phyloP scores from a whole-genome alignment of 306 rosid species.

The Cucumis hystrix region DNA sequence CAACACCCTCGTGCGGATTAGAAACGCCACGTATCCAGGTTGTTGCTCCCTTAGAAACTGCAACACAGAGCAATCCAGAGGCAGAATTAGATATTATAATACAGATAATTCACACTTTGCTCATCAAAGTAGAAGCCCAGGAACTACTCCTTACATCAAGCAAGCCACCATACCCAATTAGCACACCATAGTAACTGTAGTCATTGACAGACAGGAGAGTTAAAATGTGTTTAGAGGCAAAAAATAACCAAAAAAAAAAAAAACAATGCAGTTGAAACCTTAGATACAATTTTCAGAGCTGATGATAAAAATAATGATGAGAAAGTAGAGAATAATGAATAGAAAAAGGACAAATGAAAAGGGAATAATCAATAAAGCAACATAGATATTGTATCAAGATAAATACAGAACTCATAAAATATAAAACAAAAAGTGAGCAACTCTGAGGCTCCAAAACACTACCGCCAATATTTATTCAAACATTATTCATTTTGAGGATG shows the following conservation, averaged over 20 bases:
- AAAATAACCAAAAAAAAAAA: neutral
- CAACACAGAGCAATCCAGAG: conserved; percentile 12
- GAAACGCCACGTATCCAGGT: conserved; percentile 33
- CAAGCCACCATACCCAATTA: conserved; percentile 76
- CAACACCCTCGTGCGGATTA: conserved; percentile 47
- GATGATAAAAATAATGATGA: neutral
- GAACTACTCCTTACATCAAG: conserved; percentile 55
- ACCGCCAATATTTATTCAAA: neutral
- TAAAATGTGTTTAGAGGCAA: neutral
- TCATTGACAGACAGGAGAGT: conserved; percentile 1
- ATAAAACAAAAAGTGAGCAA: neutral
- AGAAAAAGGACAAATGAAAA: neutral
- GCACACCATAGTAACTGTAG: conserved; percentile 75
- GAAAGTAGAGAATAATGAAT: neutral
- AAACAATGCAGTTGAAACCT: neutral
- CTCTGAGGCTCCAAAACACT: neutral
- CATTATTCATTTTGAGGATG: neutral
- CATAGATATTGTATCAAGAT: neutral
- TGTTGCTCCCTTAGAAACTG: conserved; percentile 84
- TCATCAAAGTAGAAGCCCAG: conserved; percentile 12
- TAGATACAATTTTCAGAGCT: neutral
- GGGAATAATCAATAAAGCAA: neutral
- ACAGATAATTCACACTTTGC: neutral
- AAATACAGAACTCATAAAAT: neutral
- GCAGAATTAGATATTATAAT: neutral